Evolutionary conservation across 768 basidiomycete species (phyloP).

Genomic region (Lactarius evosmus): DNA sequence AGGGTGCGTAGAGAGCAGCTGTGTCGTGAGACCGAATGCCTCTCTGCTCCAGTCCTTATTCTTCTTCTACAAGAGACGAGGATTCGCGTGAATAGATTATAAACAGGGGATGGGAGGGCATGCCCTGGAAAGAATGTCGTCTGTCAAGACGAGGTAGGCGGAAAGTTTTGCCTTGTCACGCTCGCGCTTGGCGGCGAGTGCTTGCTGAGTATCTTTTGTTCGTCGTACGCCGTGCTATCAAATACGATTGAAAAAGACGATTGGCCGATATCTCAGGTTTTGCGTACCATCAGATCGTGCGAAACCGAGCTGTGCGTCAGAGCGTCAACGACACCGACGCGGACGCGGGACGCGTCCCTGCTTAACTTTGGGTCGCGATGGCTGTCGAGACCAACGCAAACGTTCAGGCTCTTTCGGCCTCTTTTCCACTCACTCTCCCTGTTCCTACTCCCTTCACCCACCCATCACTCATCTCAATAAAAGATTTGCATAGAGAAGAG

Average conservation of each 20-base stretch:
- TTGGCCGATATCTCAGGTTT: background rate
- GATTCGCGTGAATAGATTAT: slow-evolving; percentile 12
- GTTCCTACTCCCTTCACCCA: slow-evolving; percentile 78
- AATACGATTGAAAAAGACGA: background rate
- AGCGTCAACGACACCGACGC: no score
- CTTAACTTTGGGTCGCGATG: slow-evolving; percentile 48
- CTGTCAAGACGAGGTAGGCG: slow-evolving; percentile 66
- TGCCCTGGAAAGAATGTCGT: slow-evolving; percentile 64
- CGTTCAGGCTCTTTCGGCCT: slow-evolving; percentile 49
- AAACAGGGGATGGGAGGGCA: slow-evolving; percentile 31
- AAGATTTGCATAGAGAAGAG: slow-evolving; percentile 87
- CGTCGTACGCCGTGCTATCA: slow-evolving; percentile 70
- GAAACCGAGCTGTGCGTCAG: background rate
- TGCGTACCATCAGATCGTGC: slow-evolving; percentile 18
- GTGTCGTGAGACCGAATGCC: slow-evolving; percentile 75
- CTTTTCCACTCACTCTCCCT: slow-evolving; percentile 85
- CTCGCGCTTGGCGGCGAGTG: slow-evolving; percentile 59
- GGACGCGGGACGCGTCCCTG: background rate
- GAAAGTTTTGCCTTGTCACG: slow-evolving; percentile 74
- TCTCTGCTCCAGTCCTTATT: slow-evolving; percentile 62
- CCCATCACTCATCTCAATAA: slow-evolving; percentile 65
- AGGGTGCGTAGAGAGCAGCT: slow-evolving; percentile 56
- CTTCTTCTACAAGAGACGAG: slow-evolving; percentile 55
- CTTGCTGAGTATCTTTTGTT: slow-evolving; percentile 53
- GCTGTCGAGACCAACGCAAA: slow-evolving; percentile 47